Percentiles rank a stretch among this genome's conserved stretches.
Evolutionary conservation across 73 alveolate species (phyloP).

Genomic region (Uronychia setigera): DNA sequence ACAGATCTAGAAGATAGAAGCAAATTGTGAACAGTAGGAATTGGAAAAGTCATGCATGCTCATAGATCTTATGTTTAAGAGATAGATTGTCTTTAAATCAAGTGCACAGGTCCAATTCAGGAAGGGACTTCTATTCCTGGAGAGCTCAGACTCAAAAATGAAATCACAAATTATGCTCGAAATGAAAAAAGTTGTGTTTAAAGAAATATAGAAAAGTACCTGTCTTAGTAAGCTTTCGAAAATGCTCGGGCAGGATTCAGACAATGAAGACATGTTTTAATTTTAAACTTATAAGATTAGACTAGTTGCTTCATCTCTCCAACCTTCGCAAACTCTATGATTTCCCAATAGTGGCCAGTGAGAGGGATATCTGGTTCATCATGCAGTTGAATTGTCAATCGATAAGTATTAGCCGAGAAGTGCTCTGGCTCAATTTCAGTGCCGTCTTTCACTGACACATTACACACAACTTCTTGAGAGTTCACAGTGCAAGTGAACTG

Average conservation of each 20-base stretch:
- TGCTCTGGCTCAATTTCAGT: conserved; percentile 36
- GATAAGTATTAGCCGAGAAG: conserved; percentile 12
- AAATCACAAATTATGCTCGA: neutral
- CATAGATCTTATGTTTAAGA: neutral
- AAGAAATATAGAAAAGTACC: neutral
- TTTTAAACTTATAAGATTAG: conserved; percentile 7
- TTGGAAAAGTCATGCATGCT: neutral
- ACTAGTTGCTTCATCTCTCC: conserved; percentile 59
- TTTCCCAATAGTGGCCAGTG: conserved; percentile 75
- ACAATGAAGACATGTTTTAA: neutral
- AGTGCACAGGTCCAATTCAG: neutral
- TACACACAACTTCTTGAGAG: conserved; percentile 57
- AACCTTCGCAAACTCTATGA: conserved; percentile 49
- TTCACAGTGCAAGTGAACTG: conserved; percentile 37
- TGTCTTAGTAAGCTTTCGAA: neutral
- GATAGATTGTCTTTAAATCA: neutral
- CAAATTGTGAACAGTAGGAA: neutral
- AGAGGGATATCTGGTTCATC: conserved; percentile 63
- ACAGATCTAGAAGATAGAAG: neutral
- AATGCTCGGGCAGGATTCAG: neutral
- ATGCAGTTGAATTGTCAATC: conserved; percentile 40
- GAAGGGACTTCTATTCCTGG: neutral
- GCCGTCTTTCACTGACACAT: conserved; percentile 41
- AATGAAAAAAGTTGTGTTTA: too few relatives aligned
- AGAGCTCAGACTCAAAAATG: neutral